Percentiles rank a stretch among this genome's conserved stretches.
Conservation (phyloP, 1,284 basidiomycete genomes). For the Chondrostereum purpureum region DNA sequence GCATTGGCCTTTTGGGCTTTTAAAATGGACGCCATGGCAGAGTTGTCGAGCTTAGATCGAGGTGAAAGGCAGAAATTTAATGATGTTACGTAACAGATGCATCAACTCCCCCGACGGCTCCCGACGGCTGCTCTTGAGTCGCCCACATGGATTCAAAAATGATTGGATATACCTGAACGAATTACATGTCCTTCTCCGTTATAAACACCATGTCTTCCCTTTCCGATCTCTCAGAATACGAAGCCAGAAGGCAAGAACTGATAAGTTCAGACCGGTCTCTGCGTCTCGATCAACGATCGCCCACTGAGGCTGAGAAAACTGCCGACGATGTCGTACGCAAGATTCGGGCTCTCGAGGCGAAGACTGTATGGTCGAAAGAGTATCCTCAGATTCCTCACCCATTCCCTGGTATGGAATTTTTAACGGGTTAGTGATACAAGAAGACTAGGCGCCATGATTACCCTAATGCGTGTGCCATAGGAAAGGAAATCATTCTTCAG, state of each 20-base stretch:
- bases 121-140: no score
- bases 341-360: constrained; percentile 49
- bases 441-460: not conserved
- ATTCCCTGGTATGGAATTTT: constrained; percentile 73
- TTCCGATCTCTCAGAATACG: constrained; percentile 11
- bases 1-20: constrained; percentile 59
- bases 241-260: constrained; percentile 28
- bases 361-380: constrained; percentile 49
- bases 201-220: not conserved
- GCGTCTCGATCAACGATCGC: constrained; percentile 30
- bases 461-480: constrained; percentile 24
- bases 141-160: no score
- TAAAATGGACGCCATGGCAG: constrained; percentile 60
- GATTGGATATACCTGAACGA: no score
- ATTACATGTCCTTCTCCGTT: no score
- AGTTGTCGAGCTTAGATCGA: no score
- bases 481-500: constrained; percentile 47
- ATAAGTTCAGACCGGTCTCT: constrained; percentile 38
- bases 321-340: constrained; percentile 51
- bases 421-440: constrained; percentile 51
- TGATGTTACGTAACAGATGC: no score
- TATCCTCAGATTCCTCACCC: constrained; percentile 49
- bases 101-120: no score
- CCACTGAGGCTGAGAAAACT: constrained; percentile 34
- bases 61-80: no score